Conservation (phyloP, 768 basidiomycete species). For the Hysterangium stoloniferum region DNA sequence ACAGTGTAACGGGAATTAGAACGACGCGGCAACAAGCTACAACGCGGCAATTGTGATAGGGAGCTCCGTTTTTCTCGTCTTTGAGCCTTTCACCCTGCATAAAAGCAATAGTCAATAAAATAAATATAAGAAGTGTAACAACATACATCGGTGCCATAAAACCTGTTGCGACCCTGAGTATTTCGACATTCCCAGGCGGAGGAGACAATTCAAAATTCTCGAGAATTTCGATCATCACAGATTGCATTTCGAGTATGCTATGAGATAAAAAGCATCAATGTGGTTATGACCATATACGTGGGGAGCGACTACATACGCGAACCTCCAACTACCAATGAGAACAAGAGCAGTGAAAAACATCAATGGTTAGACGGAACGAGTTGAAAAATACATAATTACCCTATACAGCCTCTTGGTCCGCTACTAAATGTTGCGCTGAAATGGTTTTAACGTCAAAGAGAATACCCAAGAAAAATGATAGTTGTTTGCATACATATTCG, state of each 20-base stretch:
- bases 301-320: conserved; percentile 11
- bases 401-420: conserved; percentile 1
- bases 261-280: neutral
- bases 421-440: conserved; percentile 2
- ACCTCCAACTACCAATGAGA: conserved; percentile 17
- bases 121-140: no score
- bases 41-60: no score
- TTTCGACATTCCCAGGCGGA: conserved; percentile 23
- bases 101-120: conserved; percentile 14
- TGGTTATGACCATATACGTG: no score
- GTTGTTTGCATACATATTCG: conserved; percentile 2
- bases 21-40: no score
- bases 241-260: conserved; percentile 10
- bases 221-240: conserved; percentile 8
- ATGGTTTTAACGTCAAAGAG: neutral
- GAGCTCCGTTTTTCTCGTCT: no score
- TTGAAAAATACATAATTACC: neutral
- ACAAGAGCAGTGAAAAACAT: neutral
- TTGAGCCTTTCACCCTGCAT: no score
- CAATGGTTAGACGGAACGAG: neutral
- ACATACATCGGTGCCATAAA: conserved; percentile 26
- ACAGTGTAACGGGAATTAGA: no score
- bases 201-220: conserved; percentile 13
- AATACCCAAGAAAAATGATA: neutral
- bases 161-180: conserved; percentile 25